Evolutionary conservation across 2,329 filamentous ascomycete species (phyloP).

Genomic region (Ascochyta clinopodiicola): DNA sequence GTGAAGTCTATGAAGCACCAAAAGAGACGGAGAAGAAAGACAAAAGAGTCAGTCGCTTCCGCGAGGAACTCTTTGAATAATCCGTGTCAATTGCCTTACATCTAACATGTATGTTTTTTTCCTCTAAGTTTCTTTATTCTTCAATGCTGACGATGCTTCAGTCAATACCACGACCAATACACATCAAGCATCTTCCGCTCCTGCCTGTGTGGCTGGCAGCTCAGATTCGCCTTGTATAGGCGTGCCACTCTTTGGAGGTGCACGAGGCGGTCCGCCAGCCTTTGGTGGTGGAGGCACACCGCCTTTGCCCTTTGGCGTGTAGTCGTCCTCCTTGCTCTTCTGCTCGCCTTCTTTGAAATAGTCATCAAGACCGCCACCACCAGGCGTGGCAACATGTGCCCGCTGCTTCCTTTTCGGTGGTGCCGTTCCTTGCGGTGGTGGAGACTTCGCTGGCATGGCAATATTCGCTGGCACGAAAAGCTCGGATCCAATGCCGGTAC

Average conservation of each 20-base stretch:
- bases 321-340: slow-evolving; percentile 53
- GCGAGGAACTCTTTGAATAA: slow-evolving; percentile 31
- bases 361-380: slow-evolving; percentile 49
- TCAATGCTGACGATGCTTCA: slow-evolving; percentile 4
- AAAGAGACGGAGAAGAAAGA: slow-evolving; percentile 28
- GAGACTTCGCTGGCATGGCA: slow-evolving; percentile 45
- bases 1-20: slow-evolving; percentile 17
- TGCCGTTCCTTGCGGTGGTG: slow-evolving; percentile 33
- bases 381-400: slow-evolving; percentile 41
- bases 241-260: slow-evolving; percentile 40
- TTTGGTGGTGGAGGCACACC: slow-evolving; percentile 47
- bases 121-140: not conserved
- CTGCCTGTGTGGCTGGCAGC: slow-evolving; percentile 1
- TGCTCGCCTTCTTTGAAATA: slow-evolving; percentile 56
- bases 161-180: not conserved
- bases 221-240: slow-evolving; percentile 23
- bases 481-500: slow-evolving; percentile 28
- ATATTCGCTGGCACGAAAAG: slow-evolving; percentile 58
- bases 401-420: slow-evolving; percentile 41
- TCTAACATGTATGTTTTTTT: slow-evolving; percentile 20
- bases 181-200: slow-evolving; percentile 17
- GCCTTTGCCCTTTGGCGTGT: slow-evolving; percentile 39
- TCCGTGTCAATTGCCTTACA: not conserved
- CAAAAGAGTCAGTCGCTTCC: slow-evolving; percentile 39
- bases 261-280: slow-evolving; percentile 43